Base-by-base conservation (phyloP, 169 alveolate genomes). In the Neospora caninum region DNA sequence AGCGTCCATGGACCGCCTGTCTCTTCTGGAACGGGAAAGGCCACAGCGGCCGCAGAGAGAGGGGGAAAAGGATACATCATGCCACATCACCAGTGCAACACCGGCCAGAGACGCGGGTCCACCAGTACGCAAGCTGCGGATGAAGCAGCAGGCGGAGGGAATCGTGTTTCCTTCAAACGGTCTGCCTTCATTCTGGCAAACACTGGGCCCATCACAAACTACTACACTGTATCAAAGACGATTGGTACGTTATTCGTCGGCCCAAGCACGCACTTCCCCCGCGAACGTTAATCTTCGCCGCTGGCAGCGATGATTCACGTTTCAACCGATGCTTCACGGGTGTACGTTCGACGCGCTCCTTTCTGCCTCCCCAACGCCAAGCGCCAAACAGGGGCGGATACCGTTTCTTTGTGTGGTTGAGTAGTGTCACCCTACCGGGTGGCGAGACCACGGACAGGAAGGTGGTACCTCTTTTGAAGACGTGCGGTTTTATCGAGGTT, bases 131-230 rank as follows among this genome's bases (percentile, higher is more conserved):
- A 69, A 78, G 88, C 93, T 20, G 93, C 93, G 36, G 93, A 91
- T 45, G 93, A 91, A 58, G 93, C 93, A 7, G 91, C 69, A 13
- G 92, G 92, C 34, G 93, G 93, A 88, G 80, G 88, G 10, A 58
- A 22, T 16, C 34, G 93, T 2, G 42, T 36, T 25, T 39, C 88
- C 22, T 36, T 78, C 83, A 43, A 88, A 91, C 88, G 88, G 34
- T 42, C 91, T 58, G 94, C 92, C 45, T 95, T 95, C 93, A 95
- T 95, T 54, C 69, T 95, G 18, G 94, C 96, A n/a, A 95, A 94
- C 25, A 87, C 94, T 22, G 95, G 97, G 31, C 95, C 95, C 31
- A 95, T 95, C 31, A 91, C 93, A n/a, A 87, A 70, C 54, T 95
- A 88, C 93, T 95, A 95, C 73, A 86, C 91, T 0, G 78, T 94